Evolutionary conservation across 73 alveolate genomes (phyloP), one percentile per base, ranked within the genome.

Genomic region (Paramecium octaurelia): DNA sequence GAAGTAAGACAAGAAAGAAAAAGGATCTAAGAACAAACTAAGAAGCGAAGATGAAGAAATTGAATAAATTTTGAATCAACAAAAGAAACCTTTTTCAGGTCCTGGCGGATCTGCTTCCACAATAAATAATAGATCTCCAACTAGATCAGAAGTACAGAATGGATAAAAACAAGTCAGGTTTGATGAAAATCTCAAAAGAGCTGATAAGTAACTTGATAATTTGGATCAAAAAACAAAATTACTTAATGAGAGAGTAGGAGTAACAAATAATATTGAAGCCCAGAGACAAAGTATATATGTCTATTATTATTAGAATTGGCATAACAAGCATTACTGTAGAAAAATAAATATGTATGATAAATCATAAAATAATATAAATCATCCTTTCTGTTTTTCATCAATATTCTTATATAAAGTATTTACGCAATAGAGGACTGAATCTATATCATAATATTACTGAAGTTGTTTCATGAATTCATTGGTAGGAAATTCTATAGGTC

Each of bases 111-210:
- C 58, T 35, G 24, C 27, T 20, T 31, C 48, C 10, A 68, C 48
- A 4, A 68, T 29, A 16, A 12, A 34, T 10, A 68, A 42, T 11
- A 21, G 58, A 12, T 38, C 58, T 29, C 58, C 60, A 6, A 35
- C 58, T 1, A 75, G 60, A 38, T 29, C 58, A 29, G 60, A 75
- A 75, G 23, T 75, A 12, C 20, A 75, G 88, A 38, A n/a, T 75
- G 60, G 88, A 21, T 42, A 38, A 38, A 75, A 75, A 8, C 31
- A 75, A 38, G 68, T 42, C 3, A 75, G 60, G 35, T 75, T 75
- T 75, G 88, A 75, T 75, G 88, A 75, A 42, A 42, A 75, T 75
- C 8, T 75, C 2, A 75, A 38, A 11, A 12, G 88, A 75, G 88
- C 46, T 9, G 88, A 75, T 34, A 38, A 75, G 12, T 35, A 75